Percentiles rank a stretch among this genome's conserved stretches.
phyloP scores from a whole-genome alignment of 2,329 filamentous ascomycete species.

The Trichophaea hybrida region DNA sequence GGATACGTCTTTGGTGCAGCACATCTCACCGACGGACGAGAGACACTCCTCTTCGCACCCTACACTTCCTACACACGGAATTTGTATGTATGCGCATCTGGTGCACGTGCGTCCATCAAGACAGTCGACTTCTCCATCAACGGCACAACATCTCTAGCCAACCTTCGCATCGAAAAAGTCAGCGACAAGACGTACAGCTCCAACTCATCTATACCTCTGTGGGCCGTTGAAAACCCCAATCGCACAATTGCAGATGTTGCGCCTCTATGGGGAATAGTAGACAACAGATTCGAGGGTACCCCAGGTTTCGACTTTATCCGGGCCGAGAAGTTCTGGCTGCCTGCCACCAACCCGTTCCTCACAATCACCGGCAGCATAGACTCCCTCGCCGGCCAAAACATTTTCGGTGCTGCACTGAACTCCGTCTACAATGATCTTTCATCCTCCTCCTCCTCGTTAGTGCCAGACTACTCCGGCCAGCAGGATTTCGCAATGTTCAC shows the following conservation, averaged over 20 bases:
- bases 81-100: slow-evolving; percentile 35
- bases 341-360: neutral
- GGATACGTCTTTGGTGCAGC: slow-evolving; percentile 34
- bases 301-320: slow-evolving; percentile 21
- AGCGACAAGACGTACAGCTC: slow-evolving; percentile 30
- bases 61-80: slow-evolving; percentile 34
- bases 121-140: slow-evolving; percentile 35
- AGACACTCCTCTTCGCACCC: slow-evolving; percentile 32
- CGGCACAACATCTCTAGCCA: slow-evolving; percentile 31
- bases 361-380: neutral
- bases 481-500: slow-evolving; percentile 33
- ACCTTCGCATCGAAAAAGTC: slow-evolving; percentile 30
- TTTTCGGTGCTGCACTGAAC: neutral
- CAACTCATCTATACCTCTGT: slow-evolving; percentile 27
- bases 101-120: slow-evolving; percentile 35
- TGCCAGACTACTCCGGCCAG: slow-evolving; percentile 30
- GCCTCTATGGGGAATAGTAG: slow-evolving; percentile 35
- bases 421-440: neutral
- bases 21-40: slow-evolving; percentile 29
- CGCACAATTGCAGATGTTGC: slow-evolving; percentile 16
- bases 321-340: neutral
- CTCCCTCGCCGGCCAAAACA: neutral
- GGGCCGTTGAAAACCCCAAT: slow-evolving; percentile 31
- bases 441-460: too few species aligned
- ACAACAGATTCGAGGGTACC: slow-evolving; percentile 26